Percentiles rank a stretch among this genome's conserved stretches.
These are phyloP conservation scores for Puccinia polysora DNA, from an alignment of 1,284 basidiomycete species.

Conservation along the genomic window DNA sequence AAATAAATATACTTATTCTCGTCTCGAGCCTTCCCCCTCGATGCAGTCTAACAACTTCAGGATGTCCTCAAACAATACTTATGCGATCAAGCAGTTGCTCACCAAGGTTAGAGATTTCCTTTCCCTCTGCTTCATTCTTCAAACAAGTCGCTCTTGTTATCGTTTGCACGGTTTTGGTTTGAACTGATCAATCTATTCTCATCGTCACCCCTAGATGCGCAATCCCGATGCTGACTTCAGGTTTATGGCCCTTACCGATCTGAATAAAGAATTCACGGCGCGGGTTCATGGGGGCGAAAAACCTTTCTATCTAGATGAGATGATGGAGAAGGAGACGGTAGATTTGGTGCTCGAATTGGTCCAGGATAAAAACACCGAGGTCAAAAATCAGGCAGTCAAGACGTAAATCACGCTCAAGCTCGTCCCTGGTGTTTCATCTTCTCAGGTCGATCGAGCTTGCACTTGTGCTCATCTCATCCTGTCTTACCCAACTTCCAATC, in stretches of 20 bases:
- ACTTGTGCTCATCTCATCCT: background rate
- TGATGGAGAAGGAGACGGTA: constrained; percentile 71
- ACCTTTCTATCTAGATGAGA: constrained; percentile 49
- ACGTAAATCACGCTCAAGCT: constrained; percentile 60
- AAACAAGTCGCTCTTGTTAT: background rate
- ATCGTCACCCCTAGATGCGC: constrained; percentile 46
- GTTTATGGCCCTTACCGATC: constrained; percentile 89
- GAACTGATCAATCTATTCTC: background rate
- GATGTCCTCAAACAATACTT: constrained; percentile 25
- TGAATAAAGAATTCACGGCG: constrained; percentile 72
- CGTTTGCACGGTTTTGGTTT: background rate
- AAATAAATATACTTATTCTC: too few species aligned
- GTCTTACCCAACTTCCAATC: background rate
- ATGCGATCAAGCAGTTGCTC: constrained; percentile 19
- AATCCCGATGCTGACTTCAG: constrained; percentile 59
- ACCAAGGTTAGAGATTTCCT: background rate
- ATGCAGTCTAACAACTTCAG: constrained; percentile 1
- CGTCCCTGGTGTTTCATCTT: background rate
- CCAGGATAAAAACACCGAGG: constrained; percentile 91
- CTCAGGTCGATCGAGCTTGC: background rate
- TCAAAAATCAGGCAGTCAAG: constrained; percentile 94
- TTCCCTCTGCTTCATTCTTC: too few species aligned
- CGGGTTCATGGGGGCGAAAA: constrained; percentile 66
- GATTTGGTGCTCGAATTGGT: constrained; percentile 75
- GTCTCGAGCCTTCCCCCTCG: too few species aligned